These are phyloP conservation scores for Allomyces javanicus DNA, from an alignment of 192 early-diverging fungal genomes.

Conservation along the genomic window DNA sequence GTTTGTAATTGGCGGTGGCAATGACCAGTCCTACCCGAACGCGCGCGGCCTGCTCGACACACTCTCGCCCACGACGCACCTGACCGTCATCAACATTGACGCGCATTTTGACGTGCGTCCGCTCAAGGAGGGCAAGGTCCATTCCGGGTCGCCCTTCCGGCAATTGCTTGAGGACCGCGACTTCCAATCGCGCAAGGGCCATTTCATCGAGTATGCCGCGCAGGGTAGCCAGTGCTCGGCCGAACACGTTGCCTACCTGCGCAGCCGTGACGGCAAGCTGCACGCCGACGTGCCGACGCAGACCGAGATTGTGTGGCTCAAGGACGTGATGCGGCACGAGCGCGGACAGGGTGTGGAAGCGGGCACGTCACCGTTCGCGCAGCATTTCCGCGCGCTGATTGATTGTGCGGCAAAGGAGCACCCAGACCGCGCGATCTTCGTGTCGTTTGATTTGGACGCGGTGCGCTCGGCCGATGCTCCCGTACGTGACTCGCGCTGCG, in stretches of 20 bases:
- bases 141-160: conserved; percentile 10
- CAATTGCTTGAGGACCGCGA: conserved; percentile 8
- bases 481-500: neutral
- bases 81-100: conserved; percentile 11
- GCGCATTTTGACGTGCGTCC: conserved; percentile 10
- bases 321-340: neutral
- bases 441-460: conserved; percentile 11
- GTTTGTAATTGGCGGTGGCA: conserved; percentile 9
- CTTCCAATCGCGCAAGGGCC: neutral
- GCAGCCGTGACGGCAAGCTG: neutral
- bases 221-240: conserved; percentile 7
- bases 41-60: conserved; percentile 3
- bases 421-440: conserved; percentile 2
- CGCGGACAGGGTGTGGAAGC: neutral
- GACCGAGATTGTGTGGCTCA: conserved; percentile 6
- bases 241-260: conserved; percentile 4
- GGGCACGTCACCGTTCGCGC: neutral
- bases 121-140: neutral
- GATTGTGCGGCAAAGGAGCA: neutral
- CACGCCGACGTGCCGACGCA: neutral
- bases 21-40: conserved; percentile 11
- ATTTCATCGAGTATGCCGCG: conserved; percentile 9
- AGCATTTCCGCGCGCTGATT: conserved; percentile 1
- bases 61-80: neutral
- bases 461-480: conserved; percentile 6